Conservation (phyloP, 768 basidiomycete genomes). For the Boletus coccyginus region DNA sequence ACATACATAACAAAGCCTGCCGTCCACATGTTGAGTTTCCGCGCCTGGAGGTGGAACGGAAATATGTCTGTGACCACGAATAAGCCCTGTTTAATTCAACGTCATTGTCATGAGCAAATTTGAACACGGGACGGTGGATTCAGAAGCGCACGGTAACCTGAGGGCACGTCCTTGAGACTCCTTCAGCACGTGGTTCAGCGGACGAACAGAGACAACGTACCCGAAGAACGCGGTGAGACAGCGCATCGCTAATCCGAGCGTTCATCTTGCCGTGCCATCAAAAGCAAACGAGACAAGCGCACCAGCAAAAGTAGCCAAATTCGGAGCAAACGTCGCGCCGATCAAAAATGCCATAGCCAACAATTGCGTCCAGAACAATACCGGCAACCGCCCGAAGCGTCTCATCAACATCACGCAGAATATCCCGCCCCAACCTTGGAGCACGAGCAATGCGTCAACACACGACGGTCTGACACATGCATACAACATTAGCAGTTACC, state of each 20-base stretch:
- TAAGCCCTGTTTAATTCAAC: slow-evolving; percentile 32
- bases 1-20: slow-evolving; percentile 51
- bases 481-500: slow-evolving; percentile 23
- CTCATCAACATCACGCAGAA: slow-evolving; percentile 31
- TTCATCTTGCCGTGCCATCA: background rate
- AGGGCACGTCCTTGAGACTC: slow-evolving; percentile 42
- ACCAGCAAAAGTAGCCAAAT: slow-evolving; percentile 47
- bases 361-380: slow-evolving; percentile 35
- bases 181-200: background rate
- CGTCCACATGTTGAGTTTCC: slow-evolving; percentile 53
- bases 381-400: slow-evolving; percentile 29
- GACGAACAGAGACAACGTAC: slow-evolving; percentile 9
- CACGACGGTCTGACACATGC: background rate
- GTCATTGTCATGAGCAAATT: background rate
- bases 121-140: background rate
- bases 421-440: slow-evolving; percentile 29
- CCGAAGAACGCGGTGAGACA: slow-evolving; percentile 33
- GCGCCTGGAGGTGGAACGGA: slow-evolving; percentile 53
- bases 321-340: slow-evolving; percentile 51
- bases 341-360: slow-evolving; percentile 46
- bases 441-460: slow-evolving; percentile 4
- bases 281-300: background rate
- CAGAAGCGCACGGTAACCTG: slow-evolving; percentile 41
- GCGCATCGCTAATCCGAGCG: slow-evolving; percentile 25
- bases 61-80: slow-evolving; percentile 49